Conservation (phyloP, 352 stramenopile genomes). For the Globisporangium parvum region DNA sequence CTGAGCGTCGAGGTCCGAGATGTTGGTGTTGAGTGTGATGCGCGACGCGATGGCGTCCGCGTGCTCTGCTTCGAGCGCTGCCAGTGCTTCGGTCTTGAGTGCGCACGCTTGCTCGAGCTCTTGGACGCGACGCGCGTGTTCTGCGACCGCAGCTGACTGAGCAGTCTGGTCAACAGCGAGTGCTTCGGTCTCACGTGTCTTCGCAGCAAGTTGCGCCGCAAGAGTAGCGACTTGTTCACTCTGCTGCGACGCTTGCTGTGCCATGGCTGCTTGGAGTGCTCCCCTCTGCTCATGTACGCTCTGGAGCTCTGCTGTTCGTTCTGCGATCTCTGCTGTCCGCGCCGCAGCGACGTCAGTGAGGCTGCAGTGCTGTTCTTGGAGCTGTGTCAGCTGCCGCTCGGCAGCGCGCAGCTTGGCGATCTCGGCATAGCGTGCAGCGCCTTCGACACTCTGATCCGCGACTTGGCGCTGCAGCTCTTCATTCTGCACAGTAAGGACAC, state of each 20-base stretch:
- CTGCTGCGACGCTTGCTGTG: background rate
- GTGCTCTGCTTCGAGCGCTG: background rate
- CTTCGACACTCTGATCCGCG: background rate
- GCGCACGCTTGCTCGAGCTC: background rate
- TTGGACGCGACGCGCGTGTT: background rate
- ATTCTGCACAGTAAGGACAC: background rate
- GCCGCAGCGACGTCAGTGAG: background rate
- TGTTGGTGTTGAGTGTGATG: background rate
- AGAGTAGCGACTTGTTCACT: background rate
- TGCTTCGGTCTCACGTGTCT: background rate
- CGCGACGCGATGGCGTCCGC: background rate
- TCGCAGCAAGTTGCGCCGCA: background rate
- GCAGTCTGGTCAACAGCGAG: background rate
- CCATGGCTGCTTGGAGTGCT: background rate
- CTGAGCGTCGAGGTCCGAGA: constrained; percentile 1
- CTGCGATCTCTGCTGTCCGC: constrained; percentile 1
- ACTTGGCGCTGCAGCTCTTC: constrained; percentile 1
- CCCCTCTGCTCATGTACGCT: constrained; percentile 4
- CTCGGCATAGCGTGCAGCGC: background rate
- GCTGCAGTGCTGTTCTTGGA: constrained; percentile 2
- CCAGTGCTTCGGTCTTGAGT: background rate
- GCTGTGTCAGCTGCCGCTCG: background rate
- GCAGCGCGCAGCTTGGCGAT: background rate
- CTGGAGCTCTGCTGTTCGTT: background rate
- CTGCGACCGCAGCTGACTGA: background rate